These are phyloP conservation scores for Trichopus zeylanicus DNA, from an alignment of 116 monocot genomes.

Conservation along the genomic window DNA sequence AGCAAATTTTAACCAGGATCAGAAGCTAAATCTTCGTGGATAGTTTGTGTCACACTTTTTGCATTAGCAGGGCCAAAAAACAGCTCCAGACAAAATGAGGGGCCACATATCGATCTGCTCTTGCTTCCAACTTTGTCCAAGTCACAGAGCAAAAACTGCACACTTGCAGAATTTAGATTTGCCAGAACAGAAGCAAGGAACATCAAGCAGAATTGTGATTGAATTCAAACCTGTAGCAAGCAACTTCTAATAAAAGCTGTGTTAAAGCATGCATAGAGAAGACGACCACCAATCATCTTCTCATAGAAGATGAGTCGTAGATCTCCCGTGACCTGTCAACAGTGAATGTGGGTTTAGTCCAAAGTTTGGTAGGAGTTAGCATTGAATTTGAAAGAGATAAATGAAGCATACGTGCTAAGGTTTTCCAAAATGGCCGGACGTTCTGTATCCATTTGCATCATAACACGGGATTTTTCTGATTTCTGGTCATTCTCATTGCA, in stretches of 20 bases:
- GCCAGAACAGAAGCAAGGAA: too few species aligned
- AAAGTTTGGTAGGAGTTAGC: background rate
- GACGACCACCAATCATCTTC: slow-evolving; percentile 49
- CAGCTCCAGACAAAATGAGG: slow-evolving; percentile 46
- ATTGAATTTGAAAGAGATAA: background rate
- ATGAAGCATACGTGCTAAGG: slow-evolving; percentile 29
- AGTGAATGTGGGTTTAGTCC: background rate
- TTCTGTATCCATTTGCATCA: slow-evolving; percentile 59
- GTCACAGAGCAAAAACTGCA: slow-evolving; percentile 35
- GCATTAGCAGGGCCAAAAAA: slow-evolving; percentile 45
- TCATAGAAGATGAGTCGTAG: slow-evolving; percentile 47
- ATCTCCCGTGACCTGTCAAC: slow-evolving; percentile 40
- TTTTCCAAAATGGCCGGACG: slow-evolving; percentile 35
- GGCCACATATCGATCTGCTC: slow-evolving; percentile 39
- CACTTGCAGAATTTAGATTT: background rate
- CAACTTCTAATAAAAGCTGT: slow-evolving; percentile 38
- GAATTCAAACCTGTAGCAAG: slow-evolving; percentile 44
- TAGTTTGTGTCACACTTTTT: too few species aligned
- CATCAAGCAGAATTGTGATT: background rate
- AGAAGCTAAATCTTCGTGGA: slow-evolving; percentile 9
- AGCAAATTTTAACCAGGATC: too few species aligned
- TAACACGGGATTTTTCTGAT: slow-evolving; percentile 17
- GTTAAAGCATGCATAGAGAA: slow-evolving; percentile 53
- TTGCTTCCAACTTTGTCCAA: slow-evolving; percentile 43
- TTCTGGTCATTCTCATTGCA: slow-evolving; percentile 10